Conservation (phyloP, 345 rosid genomes). For the Ceriops zippeliana region DNA sequence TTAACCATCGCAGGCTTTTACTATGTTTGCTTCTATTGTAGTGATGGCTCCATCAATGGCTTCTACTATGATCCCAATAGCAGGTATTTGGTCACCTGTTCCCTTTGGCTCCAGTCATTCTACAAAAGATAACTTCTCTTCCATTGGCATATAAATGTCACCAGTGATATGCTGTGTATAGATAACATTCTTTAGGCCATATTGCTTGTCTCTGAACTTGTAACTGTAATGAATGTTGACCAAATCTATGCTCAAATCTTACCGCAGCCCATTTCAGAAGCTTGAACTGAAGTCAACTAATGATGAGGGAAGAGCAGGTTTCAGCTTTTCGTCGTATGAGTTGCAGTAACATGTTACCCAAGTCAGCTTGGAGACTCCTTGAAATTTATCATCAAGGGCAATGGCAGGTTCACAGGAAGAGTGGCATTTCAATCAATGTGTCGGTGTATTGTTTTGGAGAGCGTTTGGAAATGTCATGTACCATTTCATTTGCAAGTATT, state of each 20-base stretch:
- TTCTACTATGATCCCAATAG: slow-evolving; percentile 97
- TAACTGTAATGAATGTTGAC: neutral
- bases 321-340: slow-evolving; percentile 80
- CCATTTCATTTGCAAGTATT: too few relatives aligned
- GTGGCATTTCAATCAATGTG: neutral
- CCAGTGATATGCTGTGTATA: neutral
- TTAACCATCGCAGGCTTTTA: slow-evolving; percentile 96
- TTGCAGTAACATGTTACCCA: slow-evolving; percentile 46
- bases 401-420: neutral
- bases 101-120: neutral
- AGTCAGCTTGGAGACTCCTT: neutral
- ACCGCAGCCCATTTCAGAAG: slow-evolving; percentile 89
- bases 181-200: neutral
- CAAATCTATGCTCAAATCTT: neutral
- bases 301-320: slow-evolving; percentile 65
- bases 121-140: neutral
- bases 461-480: neutral
- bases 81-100: slow-evolving; percentile 41
- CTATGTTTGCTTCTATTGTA: slow-evolving; percentile 93
- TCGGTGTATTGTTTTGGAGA: neutral
- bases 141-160: neutral
- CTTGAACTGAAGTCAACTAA: slow-evolving; percentile 81
- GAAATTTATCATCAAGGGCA: neutral
- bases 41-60: slow-evolving; percentile 89
- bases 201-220: neutral